Conservation (phyloP, 2,329 filamentous ascomycete species). For the Podosphaera xanthii region DNA sequence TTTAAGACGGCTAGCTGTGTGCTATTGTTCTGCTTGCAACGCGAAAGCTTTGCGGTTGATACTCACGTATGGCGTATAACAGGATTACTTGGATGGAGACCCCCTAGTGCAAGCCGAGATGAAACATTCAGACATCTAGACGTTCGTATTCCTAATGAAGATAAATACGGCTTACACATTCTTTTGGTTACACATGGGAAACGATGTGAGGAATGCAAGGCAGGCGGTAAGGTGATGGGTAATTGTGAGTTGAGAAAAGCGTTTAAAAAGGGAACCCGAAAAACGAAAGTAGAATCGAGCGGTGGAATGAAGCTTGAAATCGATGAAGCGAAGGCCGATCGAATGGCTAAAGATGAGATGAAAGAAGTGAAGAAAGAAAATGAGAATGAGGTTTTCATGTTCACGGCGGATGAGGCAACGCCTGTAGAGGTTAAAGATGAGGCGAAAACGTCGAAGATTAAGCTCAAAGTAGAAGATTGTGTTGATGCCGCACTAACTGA, state of each 20-base stretch:
- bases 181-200: constrained; percentile 31
- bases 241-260: constrained; percentile 1
- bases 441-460: background rate
- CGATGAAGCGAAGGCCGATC: background rate
- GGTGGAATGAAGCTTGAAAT: background rate
- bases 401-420: background rate
- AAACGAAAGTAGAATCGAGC: background rate
- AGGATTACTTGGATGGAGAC: constrained; percentile 32
- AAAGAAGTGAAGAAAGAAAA: background rate
- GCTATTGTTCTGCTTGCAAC: constrained; percentile 29
- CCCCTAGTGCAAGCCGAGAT: constrained; percentile 23
- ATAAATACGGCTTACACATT: constrained; percentile 33
- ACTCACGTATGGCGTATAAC: constrained; percentile 31
- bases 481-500: background rate
- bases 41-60: constrained; percentile 32
- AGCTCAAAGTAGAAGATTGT: background rate
- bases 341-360: background rate
- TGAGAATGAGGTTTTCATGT: background rate
- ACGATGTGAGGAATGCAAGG: constrained; percentile 24
- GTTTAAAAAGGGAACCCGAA: background rate
- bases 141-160: constrained; percentile 24
- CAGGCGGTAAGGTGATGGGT: constrained; percentile 4
- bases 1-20: constrained; percentile 35
- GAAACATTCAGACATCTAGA: constrained; percentile 30
- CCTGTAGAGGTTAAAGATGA: background rate